phyloP scores from a whole-genome alignment of 176 grass and related monocot species.

The Puccinellia tenuiflora region DNA sequence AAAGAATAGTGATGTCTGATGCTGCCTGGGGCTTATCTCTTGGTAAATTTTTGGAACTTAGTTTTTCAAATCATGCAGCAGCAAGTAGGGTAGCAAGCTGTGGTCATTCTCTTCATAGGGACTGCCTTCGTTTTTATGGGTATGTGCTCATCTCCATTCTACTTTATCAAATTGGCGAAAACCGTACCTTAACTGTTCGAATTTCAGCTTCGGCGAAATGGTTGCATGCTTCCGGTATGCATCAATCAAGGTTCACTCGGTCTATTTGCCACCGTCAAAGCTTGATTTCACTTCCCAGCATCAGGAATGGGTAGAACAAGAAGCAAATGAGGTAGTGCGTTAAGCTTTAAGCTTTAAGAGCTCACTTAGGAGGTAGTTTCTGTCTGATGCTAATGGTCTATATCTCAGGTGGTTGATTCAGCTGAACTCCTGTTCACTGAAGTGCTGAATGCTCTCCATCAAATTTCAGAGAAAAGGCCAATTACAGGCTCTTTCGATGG shows the following conservation, averaged over 20 bases:
- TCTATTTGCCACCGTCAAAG: constrained; percentile 90
- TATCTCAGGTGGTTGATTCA: constrained; percentile 57
- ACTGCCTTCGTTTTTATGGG: constrained; percentile 98
- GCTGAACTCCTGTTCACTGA: constrained; percentile 71
- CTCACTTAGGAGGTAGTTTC: background rate
- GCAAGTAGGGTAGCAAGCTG: constrained; percentile 98
- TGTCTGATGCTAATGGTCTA: constrained; percentile 32
- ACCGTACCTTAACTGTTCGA: constrained; percentile 23
- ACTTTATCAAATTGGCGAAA: constrained; percentile 22
- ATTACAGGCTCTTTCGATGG: constrained; percentile 74
- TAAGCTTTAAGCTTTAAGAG: constrained; percentile 11
- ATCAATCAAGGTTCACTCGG: constrained; percentile 81
- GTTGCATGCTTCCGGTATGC: constrained; percentile 90
- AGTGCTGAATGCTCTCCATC: constrained; percentile 58
- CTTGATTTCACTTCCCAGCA: constrained; percentile 90
- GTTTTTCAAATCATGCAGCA: constrained; percentile 98
- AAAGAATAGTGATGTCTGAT: constrained; percentile 98
- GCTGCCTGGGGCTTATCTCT: constrained; percentile 97
- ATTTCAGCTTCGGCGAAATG: constrained; percentile 81
- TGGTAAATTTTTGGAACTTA: constrained; percentile 99
- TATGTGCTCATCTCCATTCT: constrained; percentile 36
- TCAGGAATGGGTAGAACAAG: constrained; percentile 96
- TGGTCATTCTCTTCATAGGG: constrained; percentile 97
- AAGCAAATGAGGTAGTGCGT: constrained; percentile 70
- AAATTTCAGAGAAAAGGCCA: constrained; percentile 56